These are phyloP conservation scores for Dichotomopilus funicola DNA, from an alignment of 2,329 filamentous ascomycete genomes.

Conservation along the genomic window DNA sequence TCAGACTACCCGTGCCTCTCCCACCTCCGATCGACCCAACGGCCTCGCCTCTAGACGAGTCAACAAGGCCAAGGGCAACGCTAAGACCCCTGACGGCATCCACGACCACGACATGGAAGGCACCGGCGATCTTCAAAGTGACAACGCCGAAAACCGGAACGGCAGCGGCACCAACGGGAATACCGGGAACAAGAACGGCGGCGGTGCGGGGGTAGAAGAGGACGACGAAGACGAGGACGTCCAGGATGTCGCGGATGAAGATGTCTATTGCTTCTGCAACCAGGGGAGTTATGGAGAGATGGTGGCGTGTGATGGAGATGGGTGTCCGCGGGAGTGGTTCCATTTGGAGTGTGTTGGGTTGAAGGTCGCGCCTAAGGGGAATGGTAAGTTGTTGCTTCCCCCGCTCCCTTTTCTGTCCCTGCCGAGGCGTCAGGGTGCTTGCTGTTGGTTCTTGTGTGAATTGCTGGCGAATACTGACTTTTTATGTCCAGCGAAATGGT, in stretches of 20 bases:
- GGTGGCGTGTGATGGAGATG: slow-evolving; percentile 71
- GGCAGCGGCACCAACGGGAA: not conserved
- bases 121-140: not conserved
- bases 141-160: not conserved
- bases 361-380: slow-evolving; percentile 69
- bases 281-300: slow-evolving; percentile 77
- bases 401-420: not conserved
- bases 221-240: slow-evolving; percentile 42
- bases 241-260: slow-evolving; percentile 62
- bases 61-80: slow-evolving; percentile 4
- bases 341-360: slow-evolving; percentile 76
- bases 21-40: not conserved
- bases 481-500: slow-evolving; percentile 63
- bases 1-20: too few species aligned
- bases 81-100: not conserved
- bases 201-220: slow-evolving; percentile 27
- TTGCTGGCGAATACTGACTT: slow-evolving; percentile 24
- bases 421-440: slow-evolving; percentile 5
- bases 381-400: slow-evolving; percentile 48
- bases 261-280: slow-evolving; percentile 73
- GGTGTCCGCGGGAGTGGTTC: slow-evolving; percentile 74
- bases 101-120: not conserved
- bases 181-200: slow-evolving; percentile 12
- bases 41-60: too few species aligned
- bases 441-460: not conserved